These are phyloP conservation scores for Gymnopus androsaceus DNA, from an alignment of 1,284 basidiomycete genomes.

Conservation along the genomic window DNA sequence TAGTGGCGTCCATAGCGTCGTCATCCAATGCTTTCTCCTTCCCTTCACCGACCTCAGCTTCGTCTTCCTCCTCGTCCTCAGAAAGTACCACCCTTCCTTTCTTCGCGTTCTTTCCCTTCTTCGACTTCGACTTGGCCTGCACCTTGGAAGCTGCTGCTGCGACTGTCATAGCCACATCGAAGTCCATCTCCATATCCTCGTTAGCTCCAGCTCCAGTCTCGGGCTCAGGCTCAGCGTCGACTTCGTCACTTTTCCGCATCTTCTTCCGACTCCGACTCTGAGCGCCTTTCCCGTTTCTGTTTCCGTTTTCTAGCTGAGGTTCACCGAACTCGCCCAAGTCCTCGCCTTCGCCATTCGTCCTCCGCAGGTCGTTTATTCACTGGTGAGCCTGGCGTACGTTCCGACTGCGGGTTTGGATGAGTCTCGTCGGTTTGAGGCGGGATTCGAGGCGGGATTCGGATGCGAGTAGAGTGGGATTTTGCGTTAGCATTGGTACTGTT, in stretches of 20 bases:
- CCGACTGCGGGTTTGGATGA: neutral
- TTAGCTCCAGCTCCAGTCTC: neutral
- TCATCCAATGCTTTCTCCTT: neutral
- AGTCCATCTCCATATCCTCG: neutral
- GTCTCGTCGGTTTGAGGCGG: neutral
- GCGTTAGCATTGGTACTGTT: too few relatives aligned
- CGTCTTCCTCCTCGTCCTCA: conserved; percentile 1
- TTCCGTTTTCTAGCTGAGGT: neutral
- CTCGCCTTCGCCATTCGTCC: neutral
- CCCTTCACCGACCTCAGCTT: neutral
- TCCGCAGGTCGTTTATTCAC: neutral
- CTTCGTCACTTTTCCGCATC: neutral
- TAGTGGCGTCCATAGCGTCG: neutral
- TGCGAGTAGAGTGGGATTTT: too few relatives aligned
- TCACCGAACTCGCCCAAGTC: neutral
- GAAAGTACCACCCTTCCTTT: neutral
- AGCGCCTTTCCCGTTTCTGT: too few relatives aligned
- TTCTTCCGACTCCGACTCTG: conserved; percentile 1
- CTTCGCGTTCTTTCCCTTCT: conserved; percentile 8
- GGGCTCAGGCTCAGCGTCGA: neutral
- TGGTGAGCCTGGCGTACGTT: neutral
- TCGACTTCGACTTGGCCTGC: too few relatives aligned
- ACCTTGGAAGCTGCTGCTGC: too few relatives aligned
- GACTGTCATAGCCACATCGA: neutral
- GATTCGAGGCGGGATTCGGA: neutral